These are phyloP conservation scores for Sporormia fimetaria DNA, from an alignment of 495 filamentous ascomycete species.

Conservation along the genomic window DNA sequence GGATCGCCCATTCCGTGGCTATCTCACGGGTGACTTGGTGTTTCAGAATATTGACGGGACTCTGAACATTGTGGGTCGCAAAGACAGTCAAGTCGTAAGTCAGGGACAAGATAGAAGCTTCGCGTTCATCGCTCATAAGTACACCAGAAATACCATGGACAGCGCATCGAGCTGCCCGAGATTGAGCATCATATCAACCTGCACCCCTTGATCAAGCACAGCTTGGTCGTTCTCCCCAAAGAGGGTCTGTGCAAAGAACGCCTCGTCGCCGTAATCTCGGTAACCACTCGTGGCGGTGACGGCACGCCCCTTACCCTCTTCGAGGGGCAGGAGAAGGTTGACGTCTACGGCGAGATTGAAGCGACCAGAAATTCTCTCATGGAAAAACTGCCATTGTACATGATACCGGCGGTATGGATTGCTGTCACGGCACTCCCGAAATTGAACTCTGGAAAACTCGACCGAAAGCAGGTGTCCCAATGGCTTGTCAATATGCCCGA, in stretches of 20 bases:
- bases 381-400: constrained; percentile 11
- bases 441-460: constrained; percentile 17
- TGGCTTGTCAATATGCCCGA: constrained; percentile 11
- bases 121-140: not conserved
- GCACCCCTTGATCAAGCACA: constrained; percentile 8
- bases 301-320: constrained; percentile 9
- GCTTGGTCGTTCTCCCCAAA: constrained; percentile 13
- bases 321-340: constrained; percentile 6
- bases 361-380: constrained; percentile 1
- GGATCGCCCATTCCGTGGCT: constrained; percentile 15
- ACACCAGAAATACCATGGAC: constrained; percentile 22
- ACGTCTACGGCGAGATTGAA: constrained; percentile 4
- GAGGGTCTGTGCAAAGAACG: constrained; percentile 14
- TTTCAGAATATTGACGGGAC: constrained; percentile 21
- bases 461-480: constrained; percentile 12
- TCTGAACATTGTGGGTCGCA: constrained; percentile 21
- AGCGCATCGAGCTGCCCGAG: constrained; percentile 26
- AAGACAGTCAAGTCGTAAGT: constrained; percentile 25
- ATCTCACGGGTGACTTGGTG: constrained; percentile 24
- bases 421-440: constrained; percentile 9
- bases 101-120: not conserved
- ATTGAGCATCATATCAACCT: constrained; percentile 24
- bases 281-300: not conserved
- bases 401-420: constrained; percentile 19
- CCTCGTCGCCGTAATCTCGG: constrained; percentile 13